Base-by-base conservation (phyloP, 2,329 filamentous ascomycete genomes). In the Aspergillus calidoustus region DNA sequence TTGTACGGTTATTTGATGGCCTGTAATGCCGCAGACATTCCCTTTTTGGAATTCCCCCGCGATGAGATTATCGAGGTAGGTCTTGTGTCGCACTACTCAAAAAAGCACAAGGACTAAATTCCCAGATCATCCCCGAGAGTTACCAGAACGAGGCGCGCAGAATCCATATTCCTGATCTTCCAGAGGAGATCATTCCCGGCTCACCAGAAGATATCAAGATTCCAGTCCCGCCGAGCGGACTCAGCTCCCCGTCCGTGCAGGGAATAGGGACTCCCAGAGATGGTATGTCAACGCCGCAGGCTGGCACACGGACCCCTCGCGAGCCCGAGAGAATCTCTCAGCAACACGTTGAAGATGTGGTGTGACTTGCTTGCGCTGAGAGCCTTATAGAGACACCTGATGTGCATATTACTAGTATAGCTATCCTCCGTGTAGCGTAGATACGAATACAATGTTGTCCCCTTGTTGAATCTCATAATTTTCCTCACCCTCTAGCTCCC, bases 1-100 rank as follows among this genome's bases (percentile, higher is more conserved):
- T 85, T 99, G 3, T 99, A 99, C 74, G 93, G 93, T 25, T 99
- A 99, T 77, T 84, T 99, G 44, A 99, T 99, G 95, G 95, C 96
- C 69, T 98, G 95, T 80, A 95, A 94, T 74, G 93, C 96, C 8
- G 91, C 90, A 77, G 93, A 96, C 72, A 99, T 99, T 65, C 95
- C 95, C 4, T 90, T 89, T 69, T 86, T 99, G 64, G 91, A 92
- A 68, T 99, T 99, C 72, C 95, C 95, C 4, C 91, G 95, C 48
- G 90, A 99, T 74, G 93, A 99, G 76, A 98, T 99, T 73, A 97
- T 99, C 68, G 95, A 99, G 83, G 87, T 87, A 74, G 69, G 78
- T 66, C 48, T 57, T 51, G 22, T 43, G 34, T 50, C 28, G 22
- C 6, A 22, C 28, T 51, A 46, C 23, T 41, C 17, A 41, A 25